Conservation (phyloP, 768 basidiomycete species). For the Pleurotus platypus region DNA sequence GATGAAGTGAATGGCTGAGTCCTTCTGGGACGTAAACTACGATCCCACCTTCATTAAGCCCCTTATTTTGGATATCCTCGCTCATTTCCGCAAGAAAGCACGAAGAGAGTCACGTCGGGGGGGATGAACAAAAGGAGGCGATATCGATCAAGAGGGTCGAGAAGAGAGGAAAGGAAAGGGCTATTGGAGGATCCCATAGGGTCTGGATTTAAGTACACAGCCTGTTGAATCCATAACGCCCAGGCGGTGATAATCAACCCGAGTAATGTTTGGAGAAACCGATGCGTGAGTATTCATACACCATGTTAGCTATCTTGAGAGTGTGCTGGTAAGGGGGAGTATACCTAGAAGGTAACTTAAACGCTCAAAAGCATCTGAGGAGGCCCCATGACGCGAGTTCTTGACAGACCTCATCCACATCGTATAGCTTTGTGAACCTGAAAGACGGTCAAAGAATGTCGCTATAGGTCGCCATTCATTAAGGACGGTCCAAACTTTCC, state of each 20-base stretch:
- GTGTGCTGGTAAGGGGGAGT: not conserved
- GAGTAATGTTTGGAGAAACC: not conserved
- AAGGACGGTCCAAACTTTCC: no score
- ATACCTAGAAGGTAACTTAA: not conserved
- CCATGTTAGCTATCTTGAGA: not conserved
- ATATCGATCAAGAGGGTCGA: not conserved
- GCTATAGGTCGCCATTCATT: not conserved
- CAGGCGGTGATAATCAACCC: not conserved
- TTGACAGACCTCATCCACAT: not conserved
- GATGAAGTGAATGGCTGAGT: not conserved
- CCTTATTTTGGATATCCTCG: not conserved
- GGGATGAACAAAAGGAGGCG: not conserved
- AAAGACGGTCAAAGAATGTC: not conserved
- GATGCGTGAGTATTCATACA: not conserved
- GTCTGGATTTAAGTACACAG: not conserved
- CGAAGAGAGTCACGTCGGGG: not conserved
- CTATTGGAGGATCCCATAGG: not conserved
- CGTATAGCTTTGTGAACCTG: not conserved
- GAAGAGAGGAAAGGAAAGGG: not conserved
- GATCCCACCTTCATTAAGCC: slow-evolving; percentile 5
- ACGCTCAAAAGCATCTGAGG: not conserved
- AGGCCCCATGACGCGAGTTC: slow-evolving; percentile 1
- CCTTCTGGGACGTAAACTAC: not conserved
- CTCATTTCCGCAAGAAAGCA: not conserved
- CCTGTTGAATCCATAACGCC: not conserved